Evolutionary conservation across 192 early-diverging fungal genomes (phyloP), one percentile per base, ranked within the genome.

Genomic region (Thoreauomyces humboldtii): DNA sequence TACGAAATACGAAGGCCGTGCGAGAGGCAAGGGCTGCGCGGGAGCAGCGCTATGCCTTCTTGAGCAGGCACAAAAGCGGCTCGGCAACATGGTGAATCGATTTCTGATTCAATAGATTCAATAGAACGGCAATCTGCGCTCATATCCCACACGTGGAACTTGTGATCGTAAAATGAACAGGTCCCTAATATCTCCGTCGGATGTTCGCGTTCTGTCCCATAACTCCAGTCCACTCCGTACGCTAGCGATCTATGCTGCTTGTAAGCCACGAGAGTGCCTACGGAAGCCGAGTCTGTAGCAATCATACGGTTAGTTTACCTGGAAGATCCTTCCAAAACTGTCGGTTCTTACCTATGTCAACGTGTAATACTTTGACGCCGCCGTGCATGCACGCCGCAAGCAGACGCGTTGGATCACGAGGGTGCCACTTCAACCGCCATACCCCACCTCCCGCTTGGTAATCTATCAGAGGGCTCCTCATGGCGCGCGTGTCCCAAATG

Each of bases 401-500:
- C 31, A 98, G 67, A 17, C 61, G 50, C 31, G 78, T 69, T 1
- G 80, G 66, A 7, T 80, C 72, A 4, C 73, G 78, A 0, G 96
- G 96, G 65, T 97, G 93, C 93, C 94, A 98, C 76, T 92, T 91
- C 35, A 98, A 69, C 24, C 94, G 75, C 96, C 96, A 98, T 9
- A 95, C 91, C 9, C 95, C 95, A 5, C 95, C 93, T 28, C 87
- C 92, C 17, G 87, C 85, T 29, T 80, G 81, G 41, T 81, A 67
- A 21, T 89, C 88, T 0, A 74, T 61, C 44, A 93, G 24, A 2
- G 94, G 93, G 21, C 56, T 37, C n/a, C 86, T 77, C 89, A 96
- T 92, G 7, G 69, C 80, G 9, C 96, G 83, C 4, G 83, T 90
- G 68, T 98, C 96, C 96, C 96, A 98, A 37, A 96, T 79, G 53